phyloP scores from a whole-genome alignment of 2,329 filamentous ascomycete genomes.

The Diaporthe caulivora region DNA sequence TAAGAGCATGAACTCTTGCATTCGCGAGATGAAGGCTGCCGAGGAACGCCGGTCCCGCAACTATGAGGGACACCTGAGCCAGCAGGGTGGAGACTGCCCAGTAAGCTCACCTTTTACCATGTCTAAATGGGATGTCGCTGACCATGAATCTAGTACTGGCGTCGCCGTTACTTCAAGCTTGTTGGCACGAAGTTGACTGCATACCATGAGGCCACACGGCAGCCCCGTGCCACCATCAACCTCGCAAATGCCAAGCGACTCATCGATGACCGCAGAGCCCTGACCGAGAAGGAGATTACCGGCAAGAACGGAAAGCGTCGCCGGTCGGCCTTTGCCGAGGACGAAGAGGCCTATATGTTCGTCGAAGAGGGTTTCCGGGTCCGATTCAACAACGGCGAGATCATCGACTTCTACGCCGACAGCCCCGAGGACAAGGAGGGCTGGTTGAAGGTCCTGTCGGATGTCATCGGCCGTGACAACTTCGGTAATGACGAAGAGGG shows the following conservation, averaged over 20 bases:
- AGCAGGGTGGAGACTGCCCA: constrained; percentile 97
- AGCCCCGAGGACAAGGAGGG: constrained; percentile 87
- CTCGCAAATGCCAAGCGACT: constrained; percentile 91
- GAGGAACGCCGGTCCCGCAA: constrained; percentile 82
- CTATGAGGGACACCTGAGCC: constrained; percentile 91
- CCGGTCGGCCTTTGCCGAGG: constrained; percentile 95
- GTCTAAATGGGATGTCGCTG: constrained; percentile 47
- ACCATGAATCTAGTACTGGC: constrained; percentile 82
- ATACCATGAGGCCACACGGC: constrained; percentile 94
- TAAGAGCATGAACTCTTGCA: constrained; percentile 98
- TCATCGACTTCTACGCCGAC: constrained; percentile 99
- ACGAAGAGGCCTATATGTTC: constrained; percentile 99
- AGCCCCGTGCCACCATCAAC: constrained; percentile 97
- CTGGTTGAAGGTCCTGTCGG: constrained; percentile 91
- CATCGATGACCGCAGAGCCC: constrained; percentile 88
- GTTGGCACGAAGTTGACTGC: constrained; percentile 92
- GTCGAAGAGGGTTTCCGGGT: constrained; percentile 99
- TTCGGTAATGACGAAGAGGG: constrained; percentile 62
- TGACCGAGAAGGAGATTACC: constrained; percentile 86
- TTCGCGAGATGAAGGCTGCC: constrained; percentile 91
- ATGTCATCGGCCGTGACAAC: constrained; percentile 72
- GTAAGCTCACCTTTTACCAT: constrained; percentile 69
- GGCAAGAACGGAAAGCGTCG: constrained; percentile 83
- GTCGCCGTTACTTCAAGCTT: constrained; percentile 96
- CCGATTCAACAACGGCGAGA: constrained; percentile 96